phyloP scores from a whole-genome alignment of 495 filamentous ascomycete genomes.

The Penicillium roqueforti region DNA sequence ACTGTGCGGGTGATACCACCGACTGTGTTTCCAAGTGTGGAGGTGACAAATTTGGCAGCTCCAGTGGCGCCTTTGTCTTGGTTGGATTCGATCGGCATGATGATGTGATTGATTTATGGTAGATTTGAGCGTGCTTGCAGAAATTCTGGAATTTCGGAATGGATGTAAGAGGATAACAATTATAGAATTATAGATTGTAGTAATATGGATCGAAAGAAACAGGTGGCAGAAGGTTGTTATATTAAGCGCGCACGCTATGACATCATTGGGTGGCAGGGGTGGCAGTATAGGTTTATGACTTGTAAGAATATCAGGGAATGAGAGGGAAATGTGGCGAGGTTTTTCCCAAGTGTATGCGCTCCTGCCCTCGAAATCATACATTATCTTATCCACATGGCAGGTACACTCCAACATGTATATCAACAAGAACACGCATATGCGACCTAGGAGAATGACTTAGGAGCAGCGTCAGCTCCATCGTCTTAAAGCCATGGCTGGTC shows the following conservation, averaged over 20 bases:
- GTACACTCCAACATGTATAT: too few species aligned
- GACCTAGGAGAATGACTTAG: too few species aligned
- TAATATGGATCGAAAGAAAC: neutral
- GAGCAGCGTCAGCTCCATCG: too few species aligned
- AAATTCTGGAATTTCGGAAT: neutral
- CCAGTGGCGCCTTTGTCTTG: constrained; percentile 37
- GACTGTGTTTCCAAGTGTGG: constrained; percentile 57
- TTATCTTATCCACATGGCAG: too few species aligned
- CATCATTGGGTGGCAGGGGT: neutral
- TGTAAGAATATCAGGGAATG: too few species aligned
- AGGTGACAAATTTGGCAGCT: constrained; percentile 46
- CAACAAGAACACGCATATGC: too few species aligned
- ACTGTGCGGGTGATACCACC: constrained; percentile 61
- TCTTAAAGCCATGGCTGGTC: too few species aligned
- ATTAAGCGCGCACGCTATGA: constrained; percentile 3
- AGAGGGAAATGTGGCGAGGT: too few species aligned
- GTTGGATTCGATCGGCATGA: constrained; percentile 17
- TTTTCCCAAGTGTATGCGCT: too few species aligned
- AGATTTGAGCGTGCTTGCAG: neutral
- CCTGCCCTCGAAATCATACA: too few species aligned
- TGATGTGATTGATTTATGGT: neutral
- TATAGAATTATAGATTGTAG: neutral
- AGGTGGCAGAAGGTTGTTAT: neutral
- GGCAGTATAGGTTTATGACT: too few species aligned
- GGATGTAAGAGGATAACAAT: neutral